Evolutionary conservation across 371 early-diverging fungal genomes (phyloP).

Genomic region (Circinella umbellata): DNA sequence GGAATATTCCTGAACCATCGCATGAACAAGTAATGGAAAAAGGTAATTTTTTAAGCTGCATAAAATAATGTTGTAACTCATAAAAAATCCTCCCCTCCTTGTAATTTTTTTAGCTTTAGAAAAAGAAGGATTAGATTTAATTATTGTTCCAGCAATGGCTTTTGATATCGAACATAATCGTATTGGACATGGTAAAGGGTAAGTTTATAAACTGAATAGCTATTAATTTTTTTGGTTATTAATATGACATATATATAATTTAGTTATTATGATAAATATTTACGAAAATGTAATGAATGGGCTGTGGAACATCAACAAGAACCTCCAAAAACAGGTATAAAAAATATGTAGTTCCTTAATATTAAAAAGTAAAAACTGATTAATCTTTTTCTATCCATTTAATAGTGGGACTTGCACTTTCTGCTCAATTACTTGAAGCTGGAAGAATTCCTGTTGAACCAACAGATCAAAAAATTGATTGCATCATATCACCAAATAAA

Average conservation of each 20-base stretch:
- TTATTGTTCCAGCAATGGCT: constrained; percentile 71
- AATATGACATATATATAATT: background rate
- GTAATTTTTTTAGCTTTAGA: constrained; percentile 52
- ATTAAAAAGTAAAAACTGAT: background rate
- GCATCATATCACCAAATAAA: constrained; percentile 36
- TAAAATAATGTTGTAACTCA: background rate
- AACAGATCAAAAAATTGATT: constrained; percentile 46
- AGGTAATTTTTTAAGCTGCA: constrained; percentile 37
- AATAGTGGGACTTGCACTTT: constrained; percentile 61
- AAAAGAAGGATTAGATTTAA: constrained; percentile 61
- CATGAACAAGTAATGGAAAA: constrained; percentile 56
- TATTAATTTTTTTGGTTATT: background rate
- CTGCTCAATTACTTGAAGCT: constrained; percentile 56
- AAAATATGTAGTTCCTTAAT: background rate
- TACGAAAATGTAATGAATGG: constrained; percentile 37
- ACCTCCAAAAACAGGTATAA: constrained; percentile 38
- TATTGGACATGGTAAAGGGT: constrained; percentile 80
- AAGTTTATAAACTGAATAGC: constrained; percentile 4
- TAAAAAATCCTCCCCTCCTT: background rate
- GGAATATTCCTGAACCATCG: constrained; percentile 73
- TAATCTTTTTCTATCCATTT: background rate
- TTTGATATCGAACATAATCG: constrained; percentile 68
- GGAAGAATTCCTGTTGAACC: constrained; percentile 44
- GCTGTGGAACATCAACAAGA: constrained; percentile 22
- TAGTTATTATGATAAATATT: constrained; percentile 52